A percentile compares a stretch with the other conserved stretches of the same genome.
These are phyloP conservation scores for Cornus kousa DNA, from an alignment of 148 eudicot species.

Conservation along the genomic window DNA sequence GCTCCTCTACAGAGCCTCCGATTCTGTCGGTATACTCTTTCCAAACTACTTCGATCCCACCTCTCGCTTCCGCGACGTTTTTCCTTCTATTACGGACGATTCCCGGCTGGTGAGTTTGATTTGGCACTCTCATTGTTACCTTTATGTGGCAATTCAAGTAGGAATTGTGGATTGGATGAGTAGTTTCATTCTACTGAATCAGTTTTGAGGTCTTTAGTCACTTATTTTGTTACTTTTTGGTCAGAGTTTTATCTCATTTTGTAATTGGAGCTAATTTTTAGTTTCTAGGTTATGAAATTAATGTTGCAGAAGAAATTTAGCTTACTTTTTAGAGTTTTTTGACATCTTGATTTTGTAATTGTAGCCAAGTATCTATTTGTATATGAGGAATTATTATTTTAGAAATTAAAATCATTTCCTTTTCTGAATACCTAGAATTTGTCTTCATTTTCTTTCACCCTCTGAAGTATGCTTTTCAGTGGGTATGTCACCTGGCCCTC, in stretches of 20 bases:
- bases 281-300: not conserved
- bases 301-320: not conserved
- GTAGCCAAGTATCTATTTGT: not conserved
- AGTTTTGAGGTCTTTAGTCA: not conserved
- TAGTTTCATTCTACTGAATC: no score
- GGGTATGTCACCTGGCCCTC: no score
- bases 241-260: not conserved
- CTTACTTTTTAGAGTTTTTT: not conserved
- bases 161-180: no score
- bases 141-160: no score
- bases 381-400: no score
- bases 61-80: conserved; percentile 11
- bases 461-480: not conserved
- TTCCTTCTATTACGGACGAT: conserved; percentile 13
- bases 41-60: conserved; percentile 5
- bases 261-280: not conserved
- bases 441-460: no score
- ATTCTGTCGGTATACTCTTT: conserved; percentile 14
- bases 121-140: not conserved
- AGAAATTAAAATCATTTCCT: not conserved
- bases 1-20: conserved; percentile 19
- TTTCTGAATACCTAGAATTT: not conserved
- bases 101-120: conserved; percentile 19
- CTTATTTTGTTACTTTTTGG: not conserved
- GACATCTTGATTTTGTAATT: not conserved